A percentile compares a stretch with the other conserved stretches of the same genome.
phyloP scores from a whole-genome alignment of 75 land plant genomes.

The Selaginella moellendorffii region DNA sequence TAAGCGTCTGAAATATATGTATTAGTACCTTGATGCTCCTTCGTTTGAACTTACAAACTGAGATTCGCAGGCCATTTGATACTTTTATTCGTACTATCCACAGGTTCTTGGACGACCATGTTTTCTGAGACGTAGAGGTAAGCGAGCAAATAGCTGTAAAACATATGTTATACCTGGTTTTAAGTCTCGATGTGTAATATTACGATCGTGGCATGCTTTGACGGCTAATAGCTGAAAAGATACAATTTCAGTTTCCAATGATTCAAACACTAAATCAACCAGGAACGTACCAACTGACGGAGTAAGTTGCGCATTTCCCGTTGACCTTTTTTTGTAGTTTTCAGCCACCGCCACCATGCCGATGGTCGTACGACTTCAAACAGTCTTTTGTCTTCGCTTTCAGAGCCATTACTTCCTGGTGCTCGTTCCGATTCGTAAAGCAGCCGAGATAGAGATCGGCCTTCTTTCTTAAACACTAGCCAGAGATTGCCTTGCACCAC shows the following conservation, averaged over 20 bases:
- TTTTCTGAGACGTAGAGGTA: too few species aligned
- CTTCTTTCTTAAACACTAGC: conserved; percentile 90
- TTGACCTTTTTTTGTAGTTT: conserved; percentile 61
- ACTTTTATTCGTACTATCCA: conserved; percentile 1
- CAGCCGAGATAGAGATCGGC: conserved; percentile 65
- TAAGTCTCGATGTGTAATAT: conserved; percentile 93
- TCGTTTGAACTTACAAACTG: conserved; percentile 9
- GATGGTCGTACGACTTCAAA: conserved; percentile 59
- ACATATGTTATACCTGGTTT: conserved; percentile 64
- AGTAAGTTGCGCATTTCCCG: conserved; percentile 61
- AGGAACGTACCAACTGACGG: conserved; percentile 57
- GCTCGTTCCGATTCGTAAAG: conserved; percentile 52
- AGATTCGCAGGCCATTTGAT: too few species aligned
- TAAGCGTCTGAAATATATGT: conserved; percentile 39
- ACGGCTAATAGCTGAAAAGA: conserved; percentile 58
- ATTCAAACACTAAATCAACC: too few species aligned
- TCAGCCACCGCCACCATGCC: conserved; percentile 93
- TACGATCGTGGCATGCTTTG: conserved; percentile 93
- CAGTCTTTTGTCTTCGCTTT: too few species aligned
- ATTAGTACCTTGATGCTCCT: too few species aligned
- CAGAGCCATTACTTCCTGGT: conserved; percentile 18
- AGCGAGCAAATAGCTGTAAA: too few species aligned
- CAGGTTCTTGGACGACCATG: conserved; percentile 15
- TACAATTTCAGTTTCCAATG: not conserved
- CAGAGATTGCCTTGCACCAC: conserved; percentile 57